Percentiles rank a stretch among this genome's conserved stretches.
Evolutionary conservation across 768 basidiomycete species (phyloP).

Genomic region (Glaciozyma antarctica): DNA sequence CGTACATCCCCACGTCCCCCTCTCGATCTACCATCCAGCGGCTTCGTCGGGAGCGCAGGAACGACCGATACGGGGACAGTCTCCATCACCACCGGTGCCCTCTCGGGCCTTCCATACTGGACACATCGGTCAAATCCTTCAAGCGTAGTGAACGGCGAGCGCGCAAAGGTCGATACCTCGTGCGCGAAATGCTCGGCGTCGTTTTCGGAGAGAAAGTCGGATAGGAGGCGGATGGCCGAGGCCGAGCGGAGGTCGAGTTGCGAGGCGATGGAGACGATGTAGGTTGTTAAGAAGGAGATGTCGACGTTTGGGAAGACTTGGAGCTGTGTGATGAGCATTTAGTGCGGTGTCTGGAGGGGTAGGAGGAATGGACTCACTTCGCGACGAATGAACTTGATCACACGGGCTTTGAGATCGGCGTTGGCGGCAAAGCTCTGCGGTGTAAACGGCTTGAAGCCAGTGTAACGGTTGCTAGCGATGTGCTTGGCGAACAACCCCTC

Average conservation of each 20-base stretch:
- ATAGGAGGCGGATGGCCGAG: constrained; percentile 30
- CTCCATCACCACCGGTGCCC: constrained; percentile 3
- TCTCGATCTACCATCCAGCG: background rate
- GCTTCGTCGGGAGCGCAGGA: no score
- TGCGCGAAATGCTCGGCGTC: constrained; percentile 34
- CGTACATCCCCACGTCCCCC: background rate
- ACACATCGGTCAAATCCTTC: constrained; percentile 26
- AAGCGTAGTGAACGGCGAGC: constrained; percentile 21
- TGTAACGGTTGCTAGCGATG: constrained; percentile 33
- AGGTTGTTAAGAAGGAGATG: constrained; percentile 32
- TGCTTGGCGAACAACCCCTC: constrained; percentile 35
- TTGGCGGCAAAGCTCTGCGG: constrained; percentile 15
- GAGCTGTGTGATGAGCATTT: constrained; percentile 5
- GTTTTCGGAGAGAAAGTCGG: constrained; percentile 32
- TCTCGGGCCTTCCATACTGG: constrained; percentile 28
- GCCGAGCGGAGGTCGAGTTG: constrained; percentile 36
- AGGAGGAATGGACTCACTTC: constrained; percentile 17
- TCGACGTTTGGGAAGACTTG: constrained; percentile 34
- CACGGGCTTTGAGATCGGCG: constrained; percentile 28
- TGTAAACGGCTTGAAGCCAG: constrained; percentile 28
- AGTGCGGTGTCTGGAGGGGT: background rate
- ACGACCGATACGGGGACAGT: background rate
- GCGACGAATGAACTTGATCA: constrained; percentile 33
- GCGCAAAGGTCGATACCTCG: constrained; percentile 25
- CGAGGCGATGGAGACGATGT: constrained; percentile 31